Percentiles rank a stretch among this genome's conserved stretches.
These are phyloP conservation scores for Exsudoporus frostii DNA, from an alignment of 768 basidiomycete species.

Conservation along the genomic window DNA sequence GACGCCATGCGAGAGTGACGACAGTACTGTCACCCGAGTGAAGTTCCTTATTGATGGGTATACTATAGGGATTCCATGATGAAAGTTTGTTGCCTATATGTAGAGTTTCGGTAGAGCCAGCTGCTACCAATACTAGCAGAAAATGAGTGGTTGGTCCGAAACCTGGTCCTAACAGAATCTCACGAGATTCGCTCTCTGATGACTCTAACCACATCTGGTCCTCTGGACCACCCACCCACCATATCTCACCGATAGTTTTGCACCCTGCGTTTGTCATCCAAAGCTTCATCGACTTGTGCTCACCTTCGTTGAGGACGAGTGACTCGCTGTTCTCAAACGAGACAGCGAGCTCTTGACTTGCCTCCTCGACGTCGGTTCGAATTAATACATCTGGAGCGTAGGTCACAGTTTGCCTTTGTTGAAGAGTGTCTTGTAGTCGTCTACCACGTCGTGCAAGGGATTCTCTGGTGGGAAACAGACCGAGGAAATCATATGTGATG, in stretches of 20 bases:
- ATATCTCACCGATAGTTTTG: conserved; percentile 60
- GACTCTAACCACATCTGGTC: conserved; percentile 59
- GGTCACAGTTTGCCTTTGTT: conserved; percentile 62
- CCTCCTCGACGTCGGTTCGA: conserved; percentile 58
- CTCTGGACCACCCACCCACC: conserved; percentile 58
- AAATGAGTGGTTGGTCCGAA: conserved; percentile 2
- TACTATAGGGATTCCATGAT: conserved; percentile 41
- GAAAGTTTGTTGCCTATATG: conserved; percentile 52
- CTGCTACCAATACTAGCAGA: conserved; percentile 11
- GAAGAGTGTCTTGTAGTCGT: conserved; percentile 70
- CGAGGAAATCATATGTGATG: conserved; percentile 67
- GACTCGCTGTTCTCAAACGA: conserved; percentile 53
- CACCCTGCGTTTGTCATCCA: conserved; percentile 67
- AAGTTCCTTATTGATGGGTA: conserved; percentile 42
- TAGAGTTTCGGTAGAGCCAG: conserved; percentile 36
- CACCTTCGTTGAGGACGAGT: conserved; percentile 63
- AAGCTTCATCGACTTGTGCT: conserved; percentile 52
- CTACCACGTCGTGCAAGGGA: conserved; percentile 67
- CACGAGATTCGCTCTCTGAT: conserved; percentile 22
- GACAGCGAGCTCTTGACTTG: conserved; percentile 60
- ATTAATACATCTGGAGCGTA: conserved; percentile 71
- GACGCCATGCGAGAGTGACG: conserved; percentile 55
- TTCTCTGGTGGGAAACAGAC: conserved; percentile 66
- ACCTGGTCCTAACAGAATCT: conserved; percentile 2
- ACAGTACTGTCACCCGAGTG: conserved; percentile 48